Base-by-base conservation (phyloP, 202 grass and related monocot species). In the Zoysia matrella region DNA sequence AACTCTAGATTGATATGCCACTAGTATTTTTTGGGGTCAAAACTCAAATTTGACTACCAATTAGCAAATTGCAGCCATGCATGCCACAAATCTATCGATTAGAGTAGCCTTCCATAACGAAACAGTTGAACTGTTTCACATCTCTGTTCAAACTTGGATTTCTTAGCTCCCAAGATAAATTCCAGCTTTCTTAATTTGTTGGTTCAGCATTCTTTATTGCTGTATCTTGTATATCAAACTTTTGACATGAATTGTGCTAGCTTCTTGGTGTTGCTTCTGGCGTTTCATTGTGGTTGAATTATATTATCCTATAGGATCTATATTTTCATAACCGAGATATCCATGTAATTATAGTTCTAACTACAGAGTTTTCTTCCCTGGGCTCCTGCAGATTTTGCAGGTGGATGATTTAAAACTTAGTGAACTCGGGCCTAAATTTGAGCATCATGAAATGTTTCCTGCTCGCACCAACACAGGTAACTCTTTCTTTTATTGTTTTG, bases 381-480 rank as follows among this genome's bases (percentile, higher is more conserved):
- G 18, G 73, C 18, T 50, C 43, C 65, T 71, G 79, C 89, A 92
- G 93, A 87, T 60, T 56, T 74, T 96, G 78, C 79, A 87, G 53
- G 89, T 99, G 52, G 91, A 96, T 65, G 81, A 94, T 81, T 82
- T 95, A 69, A 99, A 99, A 48, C 87, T 99, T 61, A 91, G 82
- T 69, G 82, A 95, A 63, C 79, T 98, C 57, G 95, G 95, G 45
- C 92, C 90, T 53, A 30, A 30, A 30, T 30, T 30, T 30, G 22
- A 30, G 22, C 22, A 30, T 30, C 22, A 30, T 30, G 22, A 30
- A 30, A 30, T 30, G 22, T 30, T 30, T 30, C 22, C 22, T 30
- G 22, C 22, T 30, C 22, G 22, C 52, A 95, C 85, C 44, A 95
- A 98, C 89, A 98, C 92, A 61, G 92, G 95, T 95, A 65, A 70